A percentile compares a stretch with the other conserved stretches of the same genome.
Conservation (phyloP, 345 rosid species). For the Rubroshorea leprosula region DNA sequence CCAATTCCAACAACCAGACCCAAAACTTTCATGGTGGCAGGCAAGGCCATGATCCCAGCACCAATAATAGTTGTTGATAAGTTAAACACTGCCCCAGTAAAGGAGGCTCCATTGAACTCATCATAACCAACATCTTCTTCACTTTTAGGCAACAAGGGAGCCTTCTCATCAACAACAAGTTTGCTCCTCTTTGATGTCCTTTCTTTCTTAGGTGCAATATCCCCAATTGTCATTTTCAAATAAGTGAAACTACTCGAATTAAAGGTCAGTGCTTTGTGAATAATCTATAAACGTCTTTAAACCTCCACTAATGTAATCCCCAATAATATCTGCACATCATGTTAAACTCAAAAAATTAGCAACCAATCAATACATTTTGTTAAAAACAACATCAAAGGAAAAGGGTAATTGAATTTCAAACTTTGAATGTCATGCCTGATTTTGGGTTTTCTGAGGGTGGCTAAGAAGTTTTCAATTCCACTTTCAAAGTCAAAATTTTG, state of each 20-base stretch:
- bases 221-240: constrained; percentile 46
- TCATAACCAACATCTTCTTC: constrained; percentile 38
- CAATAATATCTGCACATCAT: too few species aligned
- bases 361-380: background rate
- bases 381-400: too few species aligned
- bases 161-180: constrained; percentile 35
- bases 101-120: constrained; percentile 87
- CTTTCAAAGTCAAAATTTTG: background rate
- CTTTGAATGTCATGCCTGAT: background rate
- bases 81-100: constrained; percentile 82
- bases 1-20: constrained; percentile 67
- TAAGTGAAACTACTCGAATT: constrained; percentile 10
- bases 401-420: too few species aligned
- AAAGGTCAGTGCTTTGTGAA: background rate
- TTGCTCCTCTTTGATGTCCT: constrained; percentile 40
- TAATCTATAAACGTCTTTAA: background rate
- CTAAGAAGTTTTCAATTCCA: background rate
- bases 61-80: constrained; percentile 83
- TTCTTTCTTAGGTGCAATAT: constrained; percentile 38
- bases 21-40: constrained; percentile 86
- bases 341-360: background rate
- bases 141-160: constrained; percentile 50
- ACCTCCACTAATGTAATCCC: background rate
- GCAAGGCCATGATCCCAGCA: constrained; percentile 97
- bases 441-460: too few species aligned